Base-by-base conservation (phyloP, 116 monocot species). In the Posidonia oceanica region DNA sequence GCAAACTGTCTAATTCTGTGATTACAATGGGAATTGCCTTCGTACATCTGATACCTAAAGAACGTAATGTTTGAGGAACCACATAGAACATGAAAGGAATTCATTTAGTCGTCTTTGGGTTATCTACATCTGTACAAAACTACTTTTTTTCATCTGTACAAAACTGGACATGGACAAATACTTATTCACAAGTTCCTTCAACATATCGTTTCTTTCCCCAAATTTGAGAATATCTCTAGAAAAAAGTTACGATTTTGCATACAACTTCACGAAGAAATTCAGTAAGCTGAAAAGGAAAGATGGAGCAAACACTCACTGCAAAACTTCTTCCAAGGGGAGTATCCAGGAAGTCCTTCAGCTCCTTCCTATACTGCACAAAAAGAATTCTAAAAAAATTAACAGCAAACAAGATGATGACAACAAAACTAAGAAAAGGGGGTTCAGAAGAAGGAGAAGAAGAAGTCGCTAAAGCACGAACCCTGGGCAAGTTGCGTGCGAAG, bases 401-500 rank as follows among this genome's bases (percentile, higher is more conserved):
- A 51, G 18, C 38, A 3, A 38, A 65, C 20, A 37, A 64, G 14
- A 69, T 20, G 23, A 39, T 16, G 39, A 20, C 17, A 67, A 21
- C 44, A 20, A 42, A 20, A 15, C 13, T 23, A 63, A 63, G 14
- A 59, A 52, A 64, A 59, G 22, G 14, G 37, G 51, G 4, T 44
- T 51, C 2, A 39, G 53, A 63, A 23, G 1, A 17, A 64, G 16
- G 23, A 29, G 52, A 61, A 62, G n/a, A 37, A 42, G 38, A 7
- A 20, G 14, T 54, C 53, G 18, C 3, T 36, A 57, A 58, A 67
- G 14, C 23, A 21, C 83, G 11, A 74, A 96, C 96, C 89, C 89
- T 87, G 41, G 91, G 89, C 89, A 81, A 96, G 42, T 89, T 96
- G 8, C 91, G 80, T 6, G 79, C 82, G 75, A 96, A 91, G 67